Percentiles rank a stretch among this genome's conserved stretches.
These are phyloP conservation scores for Cyberlindnera americana DNA, from an alignment of 805 yeast species.

Conservation along the genomic window DNA sequence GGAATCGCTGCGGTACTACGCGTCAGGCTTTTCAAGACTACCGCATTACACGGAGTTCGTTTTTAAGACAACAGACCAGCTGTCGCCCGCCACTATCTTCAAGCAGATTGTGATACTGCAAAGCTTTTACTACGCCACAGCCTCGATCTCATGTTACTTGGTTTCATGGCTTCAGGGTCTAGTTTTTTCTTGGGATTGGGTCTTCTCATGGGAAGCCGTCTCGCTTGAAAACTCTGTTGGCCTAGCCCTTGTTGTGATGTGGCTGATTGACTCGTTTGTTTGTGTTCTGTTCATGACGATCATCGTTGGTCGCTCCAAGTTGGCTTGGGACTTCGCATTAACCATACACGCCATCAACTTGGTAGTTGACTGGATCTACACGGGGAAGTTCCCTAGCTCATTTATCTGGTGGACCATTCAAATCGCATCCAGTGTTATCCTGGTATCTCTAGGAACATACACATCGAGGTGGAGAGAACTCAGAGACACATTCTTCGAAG, in stretches of 20 bases:
- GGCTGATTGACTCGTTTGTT: slow-evolving; percentile 81
- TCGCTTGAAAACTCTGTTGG: slow-evolving; percentile 79
- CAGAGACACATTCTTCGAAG: slow-evolving; percentile 85
- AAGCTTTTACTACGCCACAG: slow-evolving; percentile 71
- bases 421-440: slow-evolving; percentile 55
- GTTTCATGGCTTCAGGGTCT: slow-evolving; percentile 70
- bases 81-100: slow-evolving; percentile 57
- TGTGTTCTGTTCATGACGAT: slow-evolving; percentile 82
- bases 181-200: slow-evolving; percentile 61
- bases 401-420: slow-evolving; percentile 86
- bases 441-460: slow-evolving; percentile 84
- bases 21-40: slow-evolving; percentile 15
- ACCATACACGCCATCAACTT: slow-evolving; percentile 84
- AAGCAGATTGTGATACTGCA: slow-evolving; percentile 79
- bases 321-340: slow-evolving; percentile 96
- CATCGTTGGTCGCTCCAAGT: slow-evolving; percentile 86
- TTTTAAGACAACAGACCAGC: slow-evolving; percentile 33
- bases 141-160: slow-evolving; percentile 59
- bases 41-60: slow-evolving; percentile 16
- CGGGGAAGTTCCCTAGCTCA: slow-evolving; percentile 65
- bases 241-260: slow-evolving; percentile 62
- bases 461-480: slow-evolving; percentile 90
- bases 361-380: slow-evolving; percentile 60
- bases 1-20: slow-evolving; percentile 11
- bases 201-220: slow-evolving; percentile 77